Evolutionary conservation across 306 rosid species (phyloP).

Genomic region (Trifolium pratense): DNA sequence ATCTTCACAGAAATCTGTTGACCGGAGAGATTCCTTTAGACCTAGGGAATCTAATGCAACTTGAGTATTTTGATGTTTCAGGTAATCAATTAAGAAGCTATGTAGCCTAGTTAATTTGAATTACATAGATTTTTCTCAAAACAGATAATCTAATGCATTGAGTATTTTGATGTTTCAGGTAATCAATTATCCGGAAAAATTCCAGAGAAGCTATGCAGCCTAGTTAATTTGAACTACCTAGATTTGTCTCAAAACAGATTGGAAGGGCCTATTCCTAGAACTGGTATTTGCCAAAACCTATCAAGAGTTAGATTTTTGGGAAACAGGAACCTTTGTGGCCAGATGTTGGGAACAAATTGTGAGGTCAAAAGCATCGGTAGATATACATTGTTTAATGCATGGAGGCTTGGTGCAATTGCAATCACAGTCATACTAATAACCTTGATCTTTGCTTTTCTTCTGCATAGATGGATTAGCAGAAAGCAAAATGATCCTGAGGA

Average conservation of each 20-base stretch:
- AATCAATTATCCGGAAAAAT: constrained; percentile 72
- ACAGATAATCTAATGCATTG: constrained; percentile 75
- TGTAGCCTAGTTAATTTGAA: constrained; percentile 73
- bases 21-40: constrained; percentile 76
- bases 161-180: constrained; percentile 75
- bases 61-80: constrained; percentile 82
- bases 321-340: constrained; percentile 79
- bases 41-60: constrained; percentile 79
- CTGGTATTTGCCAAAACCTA: constrained; percentile 79
- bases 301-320: constrained; percentile 62
- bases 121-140: constrained; percentile 70
- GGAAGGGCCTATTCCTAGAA: constrained; percentile 83
- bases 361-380: constrained; percentile 52
- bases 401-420: constrained; percentile 73
- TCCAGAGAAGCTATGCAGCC: constrained; percentile 82
- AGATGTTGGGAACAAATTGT: constrained; percentile 62
- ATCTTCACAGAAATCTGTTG: constrained; percentile 79
- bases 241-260: constrained; percentile 74
- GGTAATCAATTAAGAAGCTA: constrained; percentile 61
- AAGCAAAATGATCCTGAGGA: constrained; percentile 63
- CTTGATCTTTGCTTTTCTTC: constrained; percentile 54
- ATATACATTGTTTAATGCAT: constrained; percentile 59
- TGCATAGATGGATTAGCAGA: constrained; percentile 59
- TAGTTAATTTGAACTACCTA: constrained; percentile 61
- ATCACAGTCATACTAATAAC: constrained; percentile 51